Percentiles rank a stretch among this genome's conserved stretches.
Evolutionary conservation across 495 filamentous ascomycete species (phyloP).

Genomic region (Darksidea phi): DNA sequence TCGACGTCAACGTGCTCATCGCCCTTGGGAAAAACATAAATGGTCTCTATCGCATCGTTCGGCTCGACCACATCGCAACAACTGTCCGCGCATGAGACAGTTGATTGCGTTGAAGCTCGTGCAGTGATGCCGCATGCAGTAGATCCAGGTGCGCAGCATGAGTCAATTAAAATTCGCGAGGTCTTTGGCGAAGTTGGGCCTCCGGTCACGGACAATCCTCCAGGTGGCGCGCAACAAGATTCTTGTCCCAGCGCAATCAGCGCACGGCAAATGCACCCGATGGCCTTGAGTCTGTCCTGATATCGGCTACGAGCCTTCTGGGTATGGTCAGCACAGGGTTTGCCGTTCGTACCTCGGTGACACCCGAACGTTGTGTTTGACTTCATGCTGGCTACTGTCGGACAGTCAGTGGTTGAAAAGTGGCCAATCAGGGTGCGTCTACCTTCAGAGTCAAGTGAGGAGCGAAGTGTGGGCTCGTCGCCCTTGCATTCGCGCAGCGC

Average conservation of each 20-base stretch:
- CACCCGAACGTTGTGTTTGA: neutral
- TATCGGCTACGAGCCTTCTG: conserved; percentile 1
- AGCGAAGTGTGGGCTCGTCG: neutral
- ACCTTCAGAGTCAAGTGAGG: neutral
- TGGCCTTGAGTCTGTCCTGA: conserved; percentile 45
- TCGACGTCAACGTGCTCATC: conserved; percentile 1
- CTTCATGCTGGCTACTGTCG: neutral
- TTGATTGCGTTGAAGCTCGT: neutral
- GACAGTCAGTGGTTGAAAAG: neutral
- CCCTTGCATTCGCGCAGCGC: conserved; percentile 44
- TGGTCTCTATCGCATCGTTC: neutral
- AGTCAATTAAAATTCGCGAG: neutral
- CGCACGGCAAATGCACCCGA: conserved; percentile 58
- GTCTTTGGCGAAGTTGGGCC: neutral
- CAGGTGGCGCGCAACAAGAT: conserved; percentile 47
- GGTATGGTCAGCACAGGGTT: neutral
- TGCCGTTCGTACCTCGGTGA: neutral
- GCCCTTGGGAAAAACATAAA: neutral
- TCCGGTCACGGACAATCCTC: neutral
- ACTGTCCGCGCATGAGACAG: neutral
- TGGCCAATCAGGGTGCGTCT: neutral
- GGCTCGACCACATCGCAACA: neutral
- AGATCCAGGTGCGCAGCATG: neutral
- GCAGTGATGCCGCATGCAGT: neutral
- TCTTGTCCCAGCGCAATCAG: conserved; percentile 54